A percentile compares a stretch with the other conserved stretches of the same genome.
Evolutionary conservation across 2,329 filamentous ascomycete genomes (phyloP).

Genomic region (Ophiobolus disseminans): DNA sequence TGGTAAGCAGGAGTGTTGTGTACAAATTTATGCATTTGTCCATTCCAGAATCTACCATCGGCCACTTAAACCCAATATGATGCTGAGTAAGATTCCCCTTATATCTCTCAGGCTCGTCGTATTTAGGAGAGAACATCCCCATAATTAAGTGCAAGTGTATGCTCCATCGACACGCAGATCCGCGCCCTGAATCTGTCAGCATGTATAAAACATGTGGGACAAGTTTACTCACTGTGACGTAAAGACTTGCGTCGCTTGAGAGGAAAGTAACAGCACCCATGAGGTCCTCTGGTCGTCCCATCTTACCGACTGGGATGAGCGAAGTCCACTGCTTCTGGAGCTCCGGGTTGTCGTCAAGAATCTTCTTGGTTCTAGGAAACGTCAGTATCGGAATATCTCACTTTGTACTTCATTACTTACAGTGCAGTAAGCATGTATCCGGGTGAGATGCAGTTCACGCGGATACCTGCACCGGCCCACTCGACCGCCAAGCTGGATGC

Average conservation of each 20-base stretch:
- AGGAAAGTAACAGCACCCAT: constrained; percentile 93
- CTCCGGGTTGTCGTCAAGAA: constrained; percentile 90
- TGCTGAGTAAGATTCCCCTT: no score
- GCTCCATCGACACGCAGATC: constrained; percentile 85
- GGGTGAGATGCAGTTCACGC: constrained; percentile 93
- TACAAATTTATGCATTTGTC: no score
- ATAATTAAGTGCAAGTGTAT: constrained; percentile 74
- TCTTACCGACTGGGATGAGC: constrained; percentile 89
- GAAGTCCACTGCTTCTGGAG: constrained; percentile 90
- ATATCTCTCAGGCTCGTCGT: no score
- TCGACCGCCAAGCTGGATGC: constrained; percentile 89
- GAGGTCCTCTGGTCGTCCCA: constrained; percentile 89
- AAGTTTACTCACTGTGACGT: constrained; percentile 43
- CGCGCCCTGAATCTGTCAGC: constrained; percentile 60
- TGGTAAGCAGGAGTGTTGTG: no score
- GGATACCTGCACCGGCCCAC: constrained; percentile 86
- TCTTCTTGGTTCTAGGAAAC: constrained; percentile 80
- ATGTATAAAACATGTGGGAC: neutral
- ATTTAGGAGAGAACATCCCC: constrained; percentile 1
- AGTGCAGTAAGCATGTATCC: constrained; percentile 96
- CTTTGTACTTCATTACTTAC: constrained; percentile 61
- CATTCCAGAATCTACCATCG: no score
- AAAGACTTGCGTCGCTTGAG: constrained; percentile 71
- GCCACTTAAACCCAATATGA: no score
- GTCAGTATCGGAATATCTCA: constrained; percentile 17